Base-by-base conservation (phyloP, 768 basidiomycete species). In the Lentinula raphanica region DNA sequence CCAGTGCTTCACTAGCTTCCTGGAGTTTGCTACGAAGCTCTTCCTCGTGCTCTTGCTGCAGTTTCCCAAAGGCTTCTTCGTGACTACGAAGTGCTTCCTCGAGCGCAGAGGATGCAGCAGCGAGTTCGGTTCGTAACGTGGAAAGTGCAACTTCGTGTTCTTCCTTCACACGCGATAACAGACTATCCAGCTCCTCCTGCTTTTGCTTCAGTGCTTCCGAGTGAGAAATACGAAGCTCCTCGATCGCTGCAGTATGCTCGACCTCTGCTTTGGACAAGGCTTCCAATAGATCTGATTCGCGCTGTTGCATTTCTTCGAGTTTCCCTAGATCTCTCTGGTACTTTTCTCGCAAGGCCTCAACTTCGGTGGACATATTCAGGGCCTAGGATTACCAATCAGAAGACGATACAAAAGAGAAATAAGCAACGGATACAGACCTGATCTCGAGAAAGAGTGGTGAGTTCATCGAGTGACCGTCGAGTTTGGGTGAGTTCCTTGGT, bases 311-410 rank as follows among this genome's bases (percentile, higher is more conserved):
- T 49, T 78, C 74, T 62, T 88, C 83, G 11, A 92, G 68, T 38
- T 74, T 72, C 12, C 64, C 65, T 7, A 87, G 67, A 50, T 81
- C 76, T 12, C 83, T 76, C 54, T 79, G 70, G 64, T 88, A 84
- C 64, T 84, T 82, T 54, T 75, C 71, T 53, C 84, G 86, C 23
- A 94, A 75, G 27, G 81, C 84, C 62, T 91, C 91, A 36, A 95
- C 81, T 65, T 93, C 94, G 58, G 79, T 85, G 8, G 92, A 92
- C 86, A 96, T 91, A 67, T 96, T 96, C 54, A 87, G 68, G 11
- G 89, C 79, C 91, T 94, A 59, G 49, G 58, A 7, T 7, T 35
- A 35, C 39, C 21, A 12, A 40, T 12, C 46, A 44, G 58, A 27
- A 62, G 15, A 54, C n/a, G n/a, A 54, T 28, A 36, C 28, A 53